Conservation (phyloP, 768 basidiomycete genomes). For the Suillus brevipes region DNA sequence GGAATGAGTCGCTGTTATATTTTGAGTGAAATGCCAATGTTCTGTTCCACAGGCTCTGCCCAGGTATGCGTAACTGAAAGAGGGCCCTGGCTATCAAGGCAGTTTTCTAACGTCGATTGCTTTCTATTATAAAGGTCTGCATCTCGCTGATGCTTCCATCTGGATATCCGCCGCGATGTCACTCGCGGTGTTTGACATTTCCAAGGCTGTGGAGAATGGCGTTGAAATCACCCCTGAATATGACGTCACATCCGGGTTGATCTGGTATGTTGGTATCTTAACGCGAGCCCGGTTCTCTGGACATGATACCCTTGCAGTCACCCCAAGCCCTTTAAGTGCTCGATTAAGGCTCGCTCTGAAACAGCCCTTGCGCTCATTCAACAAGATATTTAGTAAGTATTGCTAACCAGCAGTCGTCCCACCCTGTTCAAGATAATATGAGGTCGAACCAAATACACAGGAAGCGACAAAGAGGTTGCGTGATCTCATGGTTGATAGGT, state of each 20-base stretch:
- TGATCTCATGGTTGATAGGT: too few species aligned
- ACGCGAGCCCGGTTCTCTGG: neutral
- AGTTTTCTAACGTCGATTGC: neutral
- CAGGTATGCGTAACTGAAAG: constrained; percentile 13
- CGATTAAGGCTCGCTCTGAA: constrained; percentile 58
- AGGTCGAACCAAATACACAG: too few species aligned
- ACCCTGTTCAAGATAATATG: too few species aligned
- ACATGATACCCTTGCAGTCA: constrained; percentile 39
- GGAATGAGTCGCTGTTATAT: neutral
- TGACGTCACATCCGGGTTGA: constrained; percentile 41
- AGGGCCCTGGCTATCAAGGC: neutral
- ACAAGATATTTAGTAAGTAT: constrained; percentile 34
- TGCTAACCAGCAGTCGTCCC: constrained; percentile 4
- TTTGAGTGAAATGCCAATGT: neutral
- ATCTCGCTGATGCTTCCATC: constrained; percentile 30
- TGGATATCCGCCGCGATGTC: constrained; percentile 34
- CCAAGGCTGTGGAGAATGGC: constrained; percentile 42
- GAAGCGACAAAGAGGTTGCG: too few species aligned
- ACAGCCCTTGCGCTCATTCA: constrained; percentile 55
- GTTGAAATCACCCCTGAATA: constrained; percentile 44
- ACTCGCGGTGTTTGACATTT: constrained; percentile 46
- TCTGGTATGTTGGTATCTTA: constrained; percentile 38
- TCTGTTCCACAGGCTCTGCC: constrained; percentile 15
- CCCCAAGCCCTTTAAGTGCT: constrained; percentile 64
- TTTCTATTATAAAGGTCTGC: constrained; percentile 20